Percentiles rank a stretch among this genome's conserved stretches.
phyloP scores from a whole-genome alignment of 2,329 filamentous ascomycete genomes.

The Fusarium cyanostomum region DNA sequence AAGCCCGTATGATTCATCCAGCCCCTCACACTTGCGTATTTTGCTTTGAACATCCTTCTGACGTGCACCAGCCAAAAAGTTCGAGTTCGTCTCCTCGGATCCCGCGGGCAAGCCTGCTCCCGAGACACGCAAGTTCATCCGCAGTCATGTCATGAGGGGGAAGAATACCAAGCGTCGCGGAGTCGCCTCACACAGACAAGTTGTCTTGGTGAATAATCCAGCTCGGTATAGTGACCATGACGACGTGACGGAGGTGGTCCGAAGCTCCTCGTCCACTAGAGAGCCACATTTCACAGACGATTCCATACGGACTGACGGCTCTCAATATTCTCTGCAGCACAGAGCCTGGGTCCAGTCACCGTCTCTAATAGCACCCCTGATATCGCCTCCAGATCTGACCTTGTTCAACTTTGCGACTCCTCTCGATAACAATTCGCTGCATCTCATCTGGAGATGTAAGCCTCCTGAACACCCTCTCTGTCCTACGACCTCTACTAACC shows the following conservation, averaged over 20 bases:
- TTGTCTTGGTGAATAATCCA: neutral
- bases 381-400: slow-evolving; percentile 27
- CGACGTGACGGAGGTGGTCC: neutral
- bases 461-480: fast-evolving
- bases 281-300: neutral
- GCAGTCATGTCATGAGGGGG: slow-evolving; percentile 43
- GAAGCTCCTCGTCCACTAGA: neutral
- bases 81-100: slow-evolving; percentile 44
- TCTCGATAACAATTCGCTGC: slow-evolving; percentile 15
- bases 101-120: slow-evolving; percentile 36
- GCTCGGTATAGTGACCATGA: neutral
- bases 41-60: neutral
- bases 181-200: neutral
- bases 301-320: slow-evolving; percentile 6
- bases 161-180: slow-evolving; percentile 36
- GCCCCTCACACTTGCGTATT: neutral
- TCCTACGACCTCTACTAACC: neutral
- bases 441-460: slow-evolving; percentile 34
- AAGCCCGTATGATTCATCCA: slow-evolving; percentile 3
- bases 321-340: neutral
- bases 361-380: slow-evolving; percentile 20
- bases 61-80: slow-evolving; percentile 29
- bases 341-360: slow-evolving; percentile 28
- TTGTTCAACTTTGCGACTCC: slow-evolving; percentile 36
- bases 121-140: slow-evolving; percentile 41